Base-by-base conservation (phyloP, 2,329 filamentous ascomycete genomes). In the Colletotrichum incanum region DNA sequence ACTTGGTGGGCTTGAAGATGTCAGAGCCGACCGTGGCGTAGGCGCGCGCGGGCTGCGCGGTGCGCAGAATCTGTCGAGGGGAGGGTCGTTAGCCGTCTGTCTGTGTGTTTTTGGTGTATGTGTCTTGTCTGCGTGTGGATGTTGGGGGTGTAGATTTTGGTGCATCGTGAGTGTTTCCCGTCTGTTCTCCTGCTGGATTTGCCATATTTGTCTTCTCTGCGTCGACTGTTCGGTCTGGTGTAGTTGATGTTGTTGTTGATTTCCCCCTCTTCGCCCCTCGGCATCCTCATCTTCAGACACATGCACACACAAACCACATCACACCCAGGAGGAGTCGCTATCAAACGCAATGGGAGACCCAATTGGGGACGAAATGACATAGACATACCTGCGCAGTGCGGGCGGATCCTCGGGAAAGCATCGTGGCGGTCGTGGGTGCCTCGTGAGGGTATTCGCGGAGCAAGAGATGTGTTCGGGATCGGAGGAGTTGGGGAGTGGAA, bases 1-100 rank as follows among this genome's bases (percentile, higher is more conserved):
- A 98, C 90, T 98, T 96, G 87, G 96, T 95, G 79, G 95, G 95
- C 91, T 98, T 98, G 91, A 98, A 98, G 86, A 98, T 96, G 86
- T 98, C 96, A 83, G 93, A 93, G 85, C 95, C 91, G 79, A 98
- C 88, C 76, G 94, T 97, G 79, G 94, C 94, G 83, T 95, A 92
- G 79, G 86, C 85, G 82, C 89, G 88, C 72, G 85, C 82, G 77
- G 84, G 83, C 76, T 85, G 84, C 76, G 81, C 81, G 81, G 73
- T 71, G 73, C 87, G 85, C 78, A 90, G 84, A 84, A 87, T 84
- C 88, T 90, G 76, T 20, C 72, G 12, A 56, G 60, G 63, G 58
- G 59, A 16, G 28, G 6, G 47, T 45, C 20, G 59, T 72, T 65
- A 72, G 65, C 65, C 54, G 65, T 45, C 18, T 58, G 58, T 59